Base-by-base conservation (phyloP, 1,284 basidiomycete species). In the Trametes polyzona region DNA sequence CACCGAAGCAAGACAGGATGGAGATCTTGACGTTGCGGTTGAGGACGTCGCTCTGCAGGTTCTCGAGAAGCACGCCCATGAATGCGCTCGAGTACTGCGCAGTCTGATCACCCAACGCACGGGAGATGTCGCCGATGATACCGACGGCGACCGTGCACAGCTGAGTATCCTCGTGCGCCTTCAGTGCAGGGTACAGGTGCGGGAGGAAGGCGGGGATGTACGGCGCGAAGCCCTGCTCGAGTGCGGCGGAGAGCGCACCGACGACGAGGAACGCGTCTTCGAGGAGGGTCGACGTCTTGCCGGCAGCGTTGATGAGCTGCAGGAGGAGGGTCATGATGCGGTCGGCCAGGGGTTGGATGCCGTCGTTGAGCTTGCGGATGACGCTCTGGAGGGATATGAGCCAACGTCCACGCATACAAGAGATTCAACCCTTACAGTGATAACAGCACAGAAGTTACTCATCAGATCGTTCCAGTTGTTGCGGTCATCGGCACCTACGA, bases 391-490 rank as follows among this genome's bases (percentile, higher is more conserved):
- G 40, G 43, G 46, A 46, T 33, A 57, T 63, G 50, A 52, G 56
- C 39, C n/a, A n/a, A n/a, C n/a, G n/a, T 33, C 49, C 14, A 57
- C 17, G 19, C 39, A 26, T 4, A 37, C 17, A 5, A 1, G 47
- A 55, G 7, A 24, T 39, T 17, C 19, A 19, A 42, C 33, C 39
- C 89, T 70, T 68, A 93, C 92, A 52, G 93, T 91, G 55, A 95
- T 80, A 44, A 97, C 92, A 59, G 90, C 90, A 75, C 95, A 98
- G 68, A 98, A 84, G 76, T 96, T 97, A 76, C 93, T 92, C 74
- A 98, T 96, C 39, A 99, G 81, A 73, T 99, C 96, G 71, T 96
- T 96, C 95, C 96, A 98, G 79, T 98, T 99, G 76, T 96, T 96
- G 64, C 94, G 87, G 72, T 99, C 96, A 74, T 99, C 96, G 40